Evolutionary conservation across 257 asterid species (phyloP).

Genomic region (Knoxia roxburghii): DNA sequence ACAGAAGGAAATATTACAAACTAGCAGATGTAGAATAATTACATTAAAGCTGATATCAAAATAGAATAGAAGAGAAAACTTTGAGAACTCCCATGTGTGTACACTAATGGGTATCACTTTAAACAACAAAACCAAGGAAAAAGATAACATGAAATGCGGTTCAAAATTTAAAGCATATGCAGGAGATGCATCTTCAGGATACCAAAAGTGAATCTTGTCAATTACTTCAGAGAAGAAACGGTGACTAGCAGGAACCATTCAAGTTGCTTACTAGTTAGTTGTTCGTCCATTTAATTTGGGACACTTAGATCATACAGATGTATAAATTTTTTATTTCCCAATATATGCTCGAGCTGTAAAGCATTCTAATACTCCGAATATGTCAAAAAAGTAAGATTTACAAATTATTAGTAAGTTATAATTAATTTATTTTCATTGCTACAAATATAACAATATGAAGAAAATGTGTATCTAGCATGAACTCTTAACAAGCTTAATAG

Average conservation of each 20-base stretch:
- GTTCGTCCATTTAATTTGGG: constrained; percentile 1
- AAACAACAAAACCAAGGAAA: neutral
- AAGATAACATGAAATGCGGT: neutral
- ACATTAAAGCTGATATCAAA: neutral
- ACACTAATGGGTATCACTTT: neutral
- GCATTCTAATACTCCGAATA: neutral
- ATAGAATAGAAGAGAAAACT: neutral
- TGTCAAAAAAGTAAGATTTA: neutral
- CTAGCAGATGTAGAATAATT: neutral
- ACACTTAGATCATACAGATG: neutral
- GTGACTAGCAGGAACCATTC: neutral
- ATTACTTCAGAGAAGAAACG: neutral
- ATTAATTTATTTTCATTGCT: neutral
- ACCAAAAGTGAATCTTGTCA: neutral
- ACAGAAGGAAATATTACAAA: neutral
- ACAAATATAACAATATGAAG: neutral
- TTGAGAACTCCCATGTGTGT: no score
- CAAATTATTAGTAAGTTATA: neutral
- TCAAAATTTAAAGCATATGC: neutral
- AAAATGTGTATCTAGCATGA: neutral
- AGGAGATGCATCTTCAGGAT: neutral
- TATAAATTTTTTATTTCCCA: neutral
- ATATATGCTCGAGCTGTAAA: neutral
- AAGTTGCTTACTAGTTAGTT: neutral
- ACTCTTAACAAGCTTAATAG: neutral